Base-by-base conservation (phyloP, 2,329 filamentous ascomycete genomes). In the Phialophora verrucosa region DNA sequence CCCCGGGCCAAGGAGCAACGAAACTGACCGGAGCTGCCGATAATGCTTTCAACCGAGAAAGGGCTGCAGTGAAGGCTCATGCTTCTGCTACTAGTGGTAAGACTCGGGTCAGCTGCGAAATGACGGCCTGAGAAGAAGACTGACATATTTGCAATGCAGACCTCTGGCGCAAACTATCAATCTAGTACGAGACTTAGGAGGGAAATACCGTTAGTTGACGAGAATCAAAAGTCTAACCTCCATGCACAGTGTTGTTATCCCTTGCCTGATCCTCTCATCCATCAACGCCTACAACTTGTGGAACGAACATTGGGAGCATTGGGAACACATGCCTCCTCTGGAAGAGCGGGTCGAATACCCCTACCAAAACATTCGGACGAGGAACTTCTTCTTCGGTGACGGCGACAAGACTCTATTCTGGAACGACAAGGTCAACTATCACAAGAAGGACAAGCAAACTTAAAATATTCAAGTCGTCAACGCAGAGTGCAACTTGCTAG, bases 261-360 rank as follows among this genome's bases (percentile, higher is more conserved):
- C 94, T 64, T 84, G 82, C 78, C 83, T 98, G 65, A 81, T 90
- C 73, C 83, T 93, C 72, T 89, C 90, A 67, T 79, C 82, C 73
- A 83, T 89, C 81, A 99, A 99, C 80, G 93, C 93, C 75, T 97
- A 91, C 80, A 88, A 89, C 77, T 88, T 97, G 70, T 99, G 93
- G 92, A 89, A 87, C 76, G 92, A 96, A 84, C 95, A 99, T 83
- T 98, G 94, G 94, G 91, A 96, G 83, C 95, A 99, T 86, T 92
- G 90, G 88, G 83, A 81, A 61, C 94, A 98, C 83, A 83, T 91
- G 80, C 88, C 91, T 68, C 91, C 95, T 72, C 85, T 94, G 74
- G 92, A 96, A 85, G 95, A 99, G 84, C 90, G 91, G 77, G 83
- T 86, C 76, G 92, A 98, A 85, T 99, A 98, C 83, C 84, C 93